Evolutionary conservation across 139 green algal species (phyloP), one percentile per base, ranked within the genome.

Genomic region (Pleodorina starrii): DNA sequence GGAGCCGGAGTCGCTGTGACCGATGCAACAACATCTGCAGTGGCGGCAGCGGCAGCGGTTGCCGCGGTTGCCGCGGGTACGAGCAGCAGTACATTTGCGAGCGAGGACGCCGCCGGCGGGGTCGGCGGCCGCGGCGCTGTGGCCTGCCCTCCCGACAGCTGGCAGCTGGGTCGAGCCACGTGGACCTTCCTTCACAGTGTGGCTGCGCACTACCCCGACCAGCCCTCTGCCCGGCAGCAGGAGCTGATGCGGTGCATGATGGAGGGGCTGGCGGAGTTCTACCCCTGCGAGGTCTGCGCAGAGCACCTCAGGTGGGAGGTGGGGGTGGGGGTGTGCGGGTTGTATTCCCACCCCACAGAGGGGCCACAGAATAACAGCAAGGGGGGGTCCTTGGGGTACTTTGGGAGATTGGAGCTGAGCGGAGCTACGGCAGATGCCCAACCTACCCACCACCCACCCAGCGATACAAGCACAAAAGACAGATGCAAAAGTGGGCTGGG

Each of bases 101-200:
- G n/a, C n/a, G n/a, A 36, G 11, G 69, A 16, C 68, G 32, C 32
- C 10, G 27, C 74, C 44, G 44, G 23, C n/a, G 44, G 25, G 63
- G 59, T 14, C 50, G 27, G 23, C 16, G 59, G 59, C 59, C 21
- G 59, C 6, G 21, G 63, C 29, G 63, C 2, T 73, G 63, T 19
- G 32, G 35, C 1, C 29, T 94, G 90, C 71, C 93, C 93, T 9
- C 91, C 91, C 6, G 90, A 93, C 84, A 91, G 89, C 1, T 77
- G 63, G 17, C 86, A 94, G 72, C 74, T 96, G 14, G 94, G 94
- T 16, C 72, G 66, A 0, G 90, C 93, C 12, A 93, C 92, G 4
- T 96, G 94, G 94, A 95, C 92, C 23, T 93, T 95, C 79, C 91
- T 96, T 48, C 94, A 96, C 93, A 94, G 83, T 43, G 90, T 94